These are phyloP conservation scores for Eucalyptus erythrocorys DNA, from an alignment of 345 rosid species.

Conservation along the genomic window DNA sequence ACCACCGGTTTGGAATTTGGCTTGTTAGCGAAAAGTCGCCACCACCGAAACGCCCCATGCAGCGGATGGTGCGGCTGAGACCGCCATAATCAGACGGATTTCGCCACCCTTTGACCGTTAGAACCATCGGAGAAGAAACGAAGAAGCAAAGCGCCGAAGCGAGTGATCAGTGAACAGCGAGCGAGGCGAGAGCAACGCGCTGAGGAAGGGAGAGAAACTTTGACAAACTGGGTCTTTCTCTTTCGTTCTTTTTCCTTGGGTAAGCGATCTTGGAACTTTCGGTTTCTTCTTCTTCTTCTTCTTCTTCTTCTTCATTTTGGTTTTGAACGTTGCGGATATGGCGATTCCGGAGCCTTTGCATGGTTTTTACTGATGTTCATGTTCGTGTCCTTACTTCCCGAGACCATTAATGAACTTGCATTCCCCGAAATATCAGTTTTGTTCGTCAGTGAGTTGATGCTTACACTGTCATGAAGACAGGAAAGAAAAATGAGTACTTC, in stretches of 20 bases:
- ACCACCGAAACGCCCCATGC: background rate
- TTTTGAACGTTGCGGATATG: background rate
- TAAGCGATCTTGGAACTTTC: background rate
- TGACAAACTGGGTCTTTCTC: background rate
- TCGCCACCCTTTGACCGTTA: background rate
- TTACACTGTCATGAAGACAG: background rate
- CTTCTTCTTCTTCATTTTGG: background rate
- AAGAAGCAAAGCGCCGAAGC: background rate
- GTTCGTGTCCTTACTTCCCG: background rate
- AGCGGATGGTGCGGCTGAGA: background rate
- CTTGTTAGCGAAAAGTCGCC: background rate
- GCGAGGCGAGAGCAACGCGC: background rate
- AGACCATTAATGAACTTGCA: background rate
- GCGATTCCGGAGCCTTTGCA: background rate
- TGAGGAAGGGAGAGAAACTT: background rate
- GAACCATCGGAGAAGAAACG: background rate
- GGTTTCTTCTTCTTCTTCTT: background rate
- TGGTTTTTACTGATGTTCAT: background rate
- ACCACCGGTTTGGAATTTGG: background rate
- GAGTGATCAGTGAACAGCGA: background rate
- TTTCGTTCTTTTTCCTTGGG: background rate
- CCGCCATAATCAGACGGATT: background rate
- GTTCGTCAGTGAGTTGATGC: background rate
- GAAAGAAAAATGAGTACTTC: background rate
- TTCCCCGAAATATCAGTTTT: background rate